phyloP scores from a whole-genome alignment of 495 filamentous ascomycete species.

The Cetradonia linearis region DNA sequence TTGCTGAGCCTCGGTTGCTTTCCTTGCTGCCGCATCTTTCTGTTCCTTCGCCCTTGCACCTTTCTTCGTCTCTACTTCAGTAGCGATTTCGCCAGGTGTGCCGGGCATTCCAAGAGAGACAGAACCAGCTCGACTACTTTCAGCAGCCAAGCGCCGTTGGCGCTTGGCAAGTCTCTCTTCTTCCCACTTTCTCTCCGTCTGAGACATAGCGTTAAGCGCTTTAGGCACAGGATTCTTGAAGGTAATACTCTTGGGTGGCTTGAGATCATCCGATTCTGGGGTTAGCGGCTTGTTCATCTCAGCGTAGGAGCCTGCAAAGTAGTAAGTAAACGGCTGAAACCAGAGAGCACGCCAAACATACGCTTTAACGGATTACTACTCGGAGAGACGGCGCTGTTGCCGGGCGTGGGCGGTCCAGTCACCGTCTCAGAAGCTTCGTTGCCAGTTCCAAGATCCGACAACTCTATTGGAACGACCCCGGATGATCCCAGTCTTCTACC shows the following conservation, averaged over 20 bases:
- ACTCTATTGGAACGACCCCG: constrained; percentile 59
- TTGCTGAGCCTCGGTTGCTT: constrained; percentile 40
- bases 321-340: constrained; percentile 18
- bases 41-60: constrained; percentile 46
- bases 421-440: constrained; percentile 30
- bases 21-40: constrained; percentile 40
- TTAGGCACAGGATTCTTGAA: constrained; percentile 23
- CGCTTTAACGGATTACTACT: constrained; percentile 50
- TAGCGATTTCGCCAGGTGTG: constrained; percentile 35
- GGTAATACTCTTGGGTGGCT: constrained; percentile 22
- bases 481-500: constrained; percentile 61
- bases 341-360: constrained; percentile 30
- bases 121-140: constrained; percentile 23
- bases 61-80: constrained; percentile 43
- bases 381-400: constrained; percentile 37
- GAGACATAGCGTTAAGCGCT: constrained; percentile 31
- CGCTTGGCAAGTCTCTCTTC: constrained; percentile 44
- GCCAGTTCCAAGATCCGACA: constrained; percentile 51
- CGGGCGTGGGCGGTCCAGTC: constrained; percentile 24
- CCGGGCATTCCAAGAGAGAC: constrained; percentile 34
- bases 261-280: constrained; percentile 22
- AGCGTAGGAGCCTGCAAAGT: constrained; percentile 31
- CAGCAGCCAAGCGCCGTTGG: constrained; percentile 36
- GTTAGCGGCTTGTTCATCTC: constrained; percentile 21
- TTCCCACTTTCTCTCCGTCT: constrained; percentile 36